Base-by-base conservation (phyloP, 441 rosid genomes). In the Macaranga tanarius region DNA sequence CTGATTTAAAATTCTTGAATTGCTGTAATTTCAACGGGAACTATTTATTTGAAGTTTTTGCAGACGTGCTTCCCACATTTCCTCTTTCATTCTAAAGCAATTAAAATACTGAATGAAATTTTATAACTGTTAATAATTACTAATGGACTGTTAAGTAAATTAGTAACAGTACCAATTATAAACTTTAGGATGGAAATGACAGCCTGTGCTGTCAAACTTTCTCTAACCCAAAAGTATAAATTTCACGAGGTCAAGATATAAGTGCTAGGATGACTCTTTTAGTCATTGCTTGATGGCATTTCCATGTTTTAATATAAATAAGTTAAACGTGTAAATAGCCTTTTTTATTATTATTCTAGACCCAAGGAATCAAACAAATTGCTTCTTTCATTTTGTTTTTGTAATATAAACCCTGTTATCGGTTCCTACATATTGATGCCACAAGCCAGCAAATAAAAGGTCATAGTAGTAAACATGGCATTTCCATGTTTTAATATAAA, bases 1-100 rank as follows among this genome's bases (percentile, higher is more conserved):
- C 42, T 2, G 15, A 17, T 4, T 10, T 59, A 15, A 13, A 6
- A 26, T 28, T 15, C 8, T 12, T 59, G 63, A 23, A 57, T 57
- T 10, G 6, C 15, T 57, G 58, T n/a, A 54, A 9, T 23, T 11
- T 58, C 2, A 12, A 57, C 10, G 6, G 28, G 28, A 2, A 59
- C 17, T n/a, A 59, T 59, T 59, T 15, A 2, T 60, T 60, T 60
- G n/a, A 3, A 60, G 31, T 28, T 60, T 60, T 7, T 60, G 11
- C 44, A 28, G 11, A 59, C 15, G 31, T 4, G 66, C 26, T 19
- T 62, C 26, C 25, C 26, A 38, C 1, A 62, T 62, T n/a, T 19
- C 48, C 45, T 62, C 50, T 62, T 62, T 47, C 25, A 38, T 9
- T 61, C 66, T 62, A 8, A n/a, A 62, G 26, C 26, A 62, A 28